Conservation (phyloP, 129 eudicot genomes). For the Rutidosis leptorrhynchoides region DNA sequence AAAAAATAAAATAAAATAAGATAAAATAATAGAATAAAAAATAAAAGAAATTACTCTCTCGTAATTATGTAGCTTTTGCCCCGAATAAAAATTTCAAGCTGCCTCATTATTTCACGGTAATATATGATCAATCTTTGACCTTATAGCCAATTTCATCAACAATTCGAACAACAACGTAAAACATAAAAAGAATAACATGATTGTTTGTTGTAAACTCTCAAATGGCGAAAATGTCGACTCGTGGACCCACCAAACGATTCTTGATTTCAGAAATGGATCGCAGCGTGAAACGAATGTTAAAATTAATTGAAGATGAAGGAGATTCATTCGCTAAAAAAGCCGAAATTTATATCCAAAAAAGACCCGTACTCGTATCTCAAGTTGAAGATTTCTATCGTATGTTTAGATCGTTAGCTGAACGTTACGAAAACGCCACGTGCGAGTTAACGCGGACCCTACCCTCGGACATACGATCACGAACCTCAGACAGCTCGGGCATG, state of each 20-base stretch:
- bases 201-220: constrained; percentile 11
- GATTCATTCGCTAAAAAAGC: constrained; percentile 89
- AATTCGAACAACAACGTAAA: constrained; percentile 11
- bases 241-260: constrained; percentile 36
- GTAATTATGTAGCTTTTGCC: no score
- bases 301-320: constrained; percentile 81
- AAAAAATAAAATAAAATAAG: no score
- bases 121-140: neutral
- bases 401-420: constrained; percentile 74
- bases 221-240: constrained; percentile 26
- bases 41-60: no score
- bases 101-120: constrained; percentile 11
- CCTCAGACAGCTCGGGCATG: constrained; percentile 51
- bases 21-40: no score
- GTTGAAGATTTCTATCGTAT: constrained; percentile 79
- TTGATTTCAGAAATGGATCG: constrained; percentile 76
- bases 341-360: constrained; percentile 70
- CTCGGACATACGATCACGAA: constrained; percentile 51
- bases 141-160: neutral
- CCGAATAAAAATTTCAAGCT: no score
- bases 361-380: constrained; percentile 61
- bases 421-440: constrained; percentile 57
- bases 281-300: constrained; percentile 70
- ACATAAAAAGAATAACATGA: constrained; percentile 20
- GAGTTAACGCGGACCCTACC: constrained; percentile 48